Base-by-base conservation (phyloP, 2,329 filamentous ascomycete genomes). In the Alternaria panax region DNA sequence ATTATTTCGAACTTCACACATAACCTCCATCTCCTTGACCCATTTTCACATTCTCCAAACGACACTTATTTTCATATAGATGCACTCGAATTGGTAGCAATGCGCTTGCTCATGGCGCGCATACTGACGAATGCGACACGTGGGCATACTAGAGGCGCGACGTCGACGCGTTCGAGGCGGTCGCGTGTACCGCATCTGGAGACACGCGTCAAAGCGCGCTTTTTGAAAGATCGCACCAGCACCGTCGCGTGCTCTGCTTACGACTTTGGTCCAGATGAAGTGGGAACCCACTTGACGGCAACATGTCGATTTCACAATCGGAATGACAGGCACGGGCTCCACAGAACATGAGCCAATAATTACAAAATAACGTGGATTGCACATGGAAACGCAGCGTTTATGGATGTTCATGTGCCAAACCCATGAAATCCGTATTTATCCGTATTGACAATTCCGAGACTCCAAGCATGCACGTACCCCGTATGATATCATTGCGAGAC, bases 1-100 rank as follows among this genome's bases (percentile, higher is more conserved):
- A 75, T 74, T 75, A 65, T 75, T 75, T 75, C 71, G 69, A 76
- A 71, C 59, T 77, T 78, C 74, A 76, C 20, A 53, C 27, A n/a
- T 38, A 3, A 38, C 45, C 36, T 16, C 32, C 32, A n/a, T 18
- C n/a, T n/a, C n/a, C n/a, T n/a, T n/a, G n/a, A n/a, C n/a, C n/a
- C n/a, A n/a, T n/a, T n/a, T n/a, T n/a, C n/a, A n/a, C n/a, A n/a
- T 18, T 51, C 16, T 36, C 3, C 16, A n/a, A 36, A 27, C 7
- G 12, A 11, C 11, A 8, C 38, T 54, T 43, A 18, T 7, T 48
- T 38, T 27, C 22, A 51, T 32, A 24, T n/a, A n/a, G n/a, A n/a
- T n/a, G n/a, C n/a, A n/a, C n/a, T n/a, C n/a, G n/a, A n/a, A n/a
- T 2, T 41, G 12, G 12, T 8, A 7, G 20, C 4, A n/a, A n/a